Evolutionary conservation across 805 yeast species (phyloP).

Genomic region (Jamesozyma piceae): DNA sequence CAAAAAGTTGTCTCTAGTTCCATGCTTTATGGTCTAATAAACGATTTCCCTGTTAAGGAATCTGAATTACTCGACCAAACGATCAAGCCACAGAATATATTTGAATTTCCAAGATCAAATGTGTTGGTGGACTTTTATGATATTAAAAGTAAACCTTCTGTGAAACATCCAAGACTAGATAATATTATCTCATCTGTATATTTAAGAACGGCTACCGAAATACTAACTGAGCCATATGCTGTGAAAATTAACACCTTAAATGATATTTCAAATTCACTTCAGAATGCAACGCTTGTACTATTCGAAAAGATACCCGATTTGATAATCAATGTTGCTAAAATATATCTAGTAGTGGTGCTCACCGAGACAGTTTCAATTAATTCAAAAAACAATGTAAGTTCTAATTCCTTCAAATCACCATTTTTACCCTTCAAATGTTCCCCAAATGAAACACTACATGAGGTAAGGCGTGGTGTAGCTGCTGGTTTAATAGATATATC

Average conservation of each 20-base stretch:
- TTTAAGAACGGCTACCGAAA: slow-evolving; percentile 50
- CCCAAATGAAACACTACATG: slow-evolving; percentile 7
- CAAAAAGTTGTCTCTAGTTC: slow-evolving; percentile 59
- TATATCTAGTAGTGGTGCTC: slow-evolving; percentile 66
- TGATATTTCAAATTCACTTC: slow-evolving; percentile 41
- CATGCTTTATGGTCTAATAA: slow-evolving; percentile 58
- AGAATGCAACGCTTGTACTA: slow-evolving; percentile 67
- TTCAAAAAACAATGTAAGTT: slow-evolving; percentile 3
- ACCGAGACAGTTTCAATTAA: slow-evolving; percentile 51
- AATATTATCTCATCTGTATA: slow-evolving; percentile 63
- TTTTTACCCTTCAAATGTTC: slow-evolving; percentile 16
- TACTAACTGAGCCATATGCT: slow-evolving; percentile 73
- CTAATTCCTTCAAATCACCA: slow-evolving; percentile 19
- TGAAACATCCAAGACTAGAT: slow-evolving; percentile 54
- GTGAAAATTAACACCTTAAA: slow-evolving; percentile 53
- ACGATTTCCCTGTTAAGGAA: slow-evolving; percentile 51
- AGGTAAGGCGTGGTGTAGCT: slow-evolving; percentile 68
- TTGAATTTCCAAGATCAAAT: slow-evolving; percentile 43
- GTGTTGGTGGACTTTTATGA: slow-evolving; percentile 70
- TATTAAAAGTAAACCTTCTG: slow-evolving; percentile 50
- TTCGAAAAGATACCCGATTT: slow-evolving; percentile 63
- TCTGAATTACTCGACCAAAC: slow-evolving; percentile 30
- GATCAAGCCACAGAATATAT: slow-evolving; percentile 41
- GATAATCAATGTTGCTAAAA: slow-evolving; percentile 53
- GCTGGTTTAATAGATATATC: slow-evolving; percentile 85